Percentiles rank a stretch among this genome's conserved stretches.
phyloP scores from a whole-genome alignment of 176 grass and related monocot species.

The Zoysia japonica region DNA sequence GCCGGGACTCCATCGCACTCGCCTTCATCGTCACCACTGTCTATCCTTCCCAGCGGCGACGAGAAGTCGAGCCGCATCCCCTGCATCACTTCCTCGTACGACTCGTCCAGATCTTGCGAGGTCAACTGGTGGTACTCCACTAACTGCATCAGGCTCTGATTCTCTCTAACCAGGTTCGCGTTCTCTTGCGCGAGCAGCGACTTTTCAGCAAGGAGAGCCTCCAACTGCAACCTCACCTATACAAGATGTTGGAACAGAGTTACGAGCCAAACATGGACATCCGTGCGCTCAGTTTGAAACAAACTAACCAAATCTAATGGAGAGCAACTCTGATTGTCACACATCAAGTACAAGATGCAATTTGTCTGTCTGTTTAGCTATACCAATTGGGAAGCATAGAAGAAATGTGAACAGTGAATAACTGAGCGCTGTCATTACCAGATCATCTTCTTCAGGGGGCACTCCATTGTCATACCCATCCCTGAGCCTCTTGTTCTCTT shows the following conservation, averaged over 20 bases:
- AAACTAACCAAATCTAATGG: background rate
- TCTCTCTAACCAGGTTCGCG: slow-evolving; percentile 70
- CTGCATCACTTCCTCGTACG: slow-evolving; percentile 73
- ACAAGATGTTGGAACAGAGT: background rate
- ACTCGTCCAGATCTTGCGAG: slow-evolving; percentile 62
- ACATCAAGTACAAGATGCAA: background rate
- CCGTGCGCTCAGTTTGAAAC: background rate
- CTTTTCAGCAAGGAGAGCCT: slow-evolving; percentile 83
- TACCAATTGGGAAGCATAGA: background rate
- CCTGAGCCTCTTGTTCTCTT: slow-evolving; percentile 77
- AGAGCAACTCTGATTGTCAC: no score
- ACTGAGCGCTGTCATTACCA: slow-evolving; percentile 49
- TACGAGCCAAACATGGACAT: slow-evolving; percentile 8
- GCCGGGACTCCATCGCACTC: slow-evolving; percentile 20
- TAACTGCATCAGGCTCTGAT: slow-evolving; percentile 81
- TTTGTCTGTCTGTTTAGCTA: background rate
- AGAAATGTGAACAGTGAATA: background rate
- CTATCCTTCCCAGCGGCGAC: slow-evolving; percentile 50
- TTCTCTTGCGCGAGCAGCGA: slow-evolving; percentile 87
- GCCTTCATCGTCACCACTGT: slow-evolving; percentile 27
- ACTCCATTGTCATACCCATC: slow-evolving; percentile 61
- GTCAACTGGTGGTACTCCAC: slow-evolving; percentile 97
- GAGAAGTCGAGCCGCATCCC: slow-evolving; percentile 73
- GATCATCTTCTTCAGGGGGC: slow-evolving; percentile 79
- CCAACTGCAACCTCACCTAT: slow-evolving; percentile 83